Percentiles rank a stretch among this genome's conserved stretches.
Evolutionary conservation across 2,329 filamentous ascomycete species (phyloP).

Genomic region (Paraphaeosphaeria minitans): DNA sequence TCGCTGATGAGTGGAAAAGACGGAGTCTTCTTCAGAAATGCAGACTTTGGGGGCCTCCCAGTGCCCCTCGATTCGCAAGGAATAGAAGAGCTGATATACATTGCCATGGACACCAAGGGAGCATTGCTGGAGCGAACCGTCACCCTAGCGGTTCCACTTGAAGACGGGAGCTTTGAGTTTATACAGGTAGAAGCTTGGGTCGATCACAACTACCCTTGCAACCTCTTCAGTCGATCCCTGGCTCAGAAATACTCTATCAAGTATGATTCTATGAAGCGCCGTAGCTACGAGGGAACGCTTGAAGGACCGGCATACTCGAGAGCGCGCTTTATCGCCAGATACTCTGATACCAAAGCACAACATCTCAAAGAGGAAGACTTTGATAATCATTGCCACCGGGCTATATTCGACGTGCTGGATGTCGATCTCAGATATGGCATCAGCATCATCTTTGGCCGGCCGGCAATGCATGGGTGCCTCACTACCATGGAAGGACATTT

Average conservation of each 20-base stretch:
- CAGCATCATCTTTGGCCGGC: neutral
- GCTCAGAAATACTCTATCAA: neutral
- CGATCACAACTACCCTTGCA: neutral
- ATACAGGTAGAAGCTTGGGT: neutral
- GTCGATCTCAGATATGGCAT: neutral
- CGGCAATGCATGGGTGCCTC: neutral
- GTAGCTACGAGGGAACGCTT: neutral
- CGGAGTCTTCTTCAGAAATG: neutral
- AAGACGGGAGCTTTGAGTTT: neutral
- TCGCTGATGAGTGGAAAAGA: neutral
- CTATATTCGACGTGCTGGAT: neutral
- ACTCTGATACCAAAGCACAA: neutral
- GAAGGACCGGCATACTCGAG: neutral
- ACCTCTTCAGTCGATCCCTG: neutral
- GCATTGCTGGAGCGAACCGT: neutral
- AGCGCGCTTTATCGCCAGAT: neutral
- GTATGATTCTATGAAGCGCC: neutral
- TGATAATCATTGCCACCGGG: neutral
- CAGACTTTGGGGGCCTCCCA: neutral
- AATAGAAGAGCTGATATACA: neutral
- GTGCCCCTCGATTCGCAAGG: neutral
- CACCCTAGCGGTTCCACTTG: neutral
- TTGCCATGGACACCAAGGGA: neutral
- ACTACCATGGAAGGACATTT: neutral
- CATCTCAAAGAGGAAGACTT: neutral